These are phyloP conservation scores for Rhizophagus prolifer DNA, from an alignment of 192 early-diverging fungal species.

Conservation along the genomic window DNA sequence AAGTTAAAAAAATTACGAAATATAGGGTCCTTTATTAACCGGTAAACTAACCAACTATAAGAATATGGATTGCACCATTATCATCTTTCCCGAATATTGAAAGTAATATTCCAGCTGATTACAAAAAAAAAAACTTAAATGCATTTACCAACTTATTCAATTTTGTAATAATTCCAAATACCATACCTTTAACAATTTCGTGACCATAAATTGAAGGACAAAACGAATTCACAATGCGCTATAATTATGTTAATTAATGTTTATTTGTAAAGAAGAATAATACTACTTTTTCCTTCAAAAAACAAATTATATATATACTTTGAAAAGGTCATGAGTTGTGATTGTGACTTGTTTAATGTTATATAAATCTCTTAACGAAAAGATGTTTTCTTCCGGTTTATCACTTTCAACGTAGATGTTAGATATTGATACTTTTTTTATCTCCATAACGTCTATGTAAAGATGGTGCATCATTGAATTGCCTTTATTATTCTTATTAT, in stretches of 20 bases:
- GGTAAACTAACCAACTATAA: slow-evolving; percentile 28
- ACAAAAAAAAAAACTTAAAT: background rate
- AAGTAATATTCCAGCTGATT: slow-evolving; percentile 68
- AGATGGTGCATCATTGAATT: background rate
- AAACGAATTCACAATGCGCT: slow-evolving; percentile 74
- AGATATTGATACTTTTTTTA: slow-evolving; percentile 11
- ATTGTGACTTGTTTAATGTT: background rate
- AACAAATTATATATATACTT: background rate
- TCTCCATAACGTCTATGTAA: background rate
- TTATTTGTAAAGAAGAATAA: background rate
- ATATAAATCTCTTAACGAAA: slow-evolving; percentile 2
- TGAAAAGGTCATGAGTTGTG: slow-evolving; percentile 5
- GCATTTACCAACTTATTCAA: background rate
- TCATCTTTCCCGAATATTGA: slow-evolving; percentile 65
- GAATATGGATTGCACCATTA: slow-evolving; percentile 12
- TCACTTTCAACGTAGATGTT: background rate
- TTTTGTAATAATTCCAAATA: background rate
- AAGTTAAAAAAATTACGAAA: slow-evolving; percentile 50
- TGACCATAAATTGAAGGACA: slow-evolving; percentile 82
- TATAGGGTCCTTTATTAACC: slow-evolving; percentile 68
- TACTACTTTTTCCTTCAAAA: background rate
- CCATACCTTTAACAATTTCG: slow-evolving; percentile 69
- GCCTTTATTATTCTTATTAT: background rate
- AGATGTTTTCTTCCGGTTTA: background rate
- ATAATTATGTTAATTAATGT: background rate